Evolutionary conservation across 495 filamentous ascomycete species (phyloP).

Genomic region (Tuber microsphaerosporum): DNA sequence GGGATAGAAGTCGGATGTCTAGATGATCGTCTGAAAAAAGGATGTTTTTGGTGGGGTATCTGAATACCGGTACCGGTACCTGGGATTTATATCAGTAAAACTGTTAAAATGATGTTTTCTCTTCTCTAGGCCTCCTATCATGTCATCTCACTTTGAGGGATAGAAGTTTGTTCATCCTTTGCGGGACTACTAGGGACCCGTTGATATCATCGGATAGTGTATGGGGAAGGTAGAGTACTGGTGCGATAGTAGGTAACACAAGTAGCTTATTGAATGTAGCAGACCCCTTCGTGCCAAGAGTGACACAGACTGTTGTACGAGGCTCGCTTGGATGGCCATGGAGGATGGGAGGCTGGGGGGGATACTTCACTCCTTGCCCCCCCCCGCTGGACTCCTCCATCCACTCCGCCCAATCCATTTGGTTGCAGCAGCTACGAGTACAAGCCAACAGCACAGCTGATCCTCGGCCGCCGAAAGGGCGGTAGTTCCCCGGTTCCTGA

Average conservation of each 20-base stretch:
- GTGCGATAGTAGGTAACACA: too few species aligned
- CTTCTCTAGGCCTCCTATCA: background rate
- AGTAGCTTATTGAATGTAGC: too few species aligned
- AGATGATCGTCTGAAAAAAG: background rate
- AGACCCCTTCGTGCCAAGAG: too few species aligned
- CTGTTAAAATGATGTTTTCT: background rate
- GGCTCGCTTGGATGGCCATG: background rate
- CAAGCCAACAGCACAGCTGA: background rate
- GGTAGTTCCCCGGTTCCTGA: background rate
- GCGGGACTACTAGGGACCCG: too few species aligned
- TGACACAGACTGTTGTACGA: too few species aligned
- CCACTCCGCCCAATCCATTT: background rate
- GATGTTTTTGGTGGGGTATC: background rate
- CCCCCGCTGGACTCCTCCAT: background rate
- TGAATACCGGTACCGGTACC: too few species aligned
- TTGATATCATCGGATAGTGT: too few species aligned
- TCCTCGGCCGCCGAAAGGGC: background rate
- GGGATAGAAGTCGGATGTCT: background rate
- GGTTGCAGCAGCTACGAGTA: too few species aligned
- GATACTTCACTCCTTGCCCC: background rate
- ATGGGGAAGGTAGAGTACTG: too few species aligned
- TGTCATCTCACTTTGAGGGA: background rate
- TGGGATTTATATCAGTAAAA: background rate
- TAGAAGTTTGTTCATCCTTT: too few species aligned
- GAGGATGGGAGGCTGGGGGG: background rate